Evolutionary conservation across 208 protist genomes (phyloP).

Genomic region (Trypanosoma congolense): DNA sequence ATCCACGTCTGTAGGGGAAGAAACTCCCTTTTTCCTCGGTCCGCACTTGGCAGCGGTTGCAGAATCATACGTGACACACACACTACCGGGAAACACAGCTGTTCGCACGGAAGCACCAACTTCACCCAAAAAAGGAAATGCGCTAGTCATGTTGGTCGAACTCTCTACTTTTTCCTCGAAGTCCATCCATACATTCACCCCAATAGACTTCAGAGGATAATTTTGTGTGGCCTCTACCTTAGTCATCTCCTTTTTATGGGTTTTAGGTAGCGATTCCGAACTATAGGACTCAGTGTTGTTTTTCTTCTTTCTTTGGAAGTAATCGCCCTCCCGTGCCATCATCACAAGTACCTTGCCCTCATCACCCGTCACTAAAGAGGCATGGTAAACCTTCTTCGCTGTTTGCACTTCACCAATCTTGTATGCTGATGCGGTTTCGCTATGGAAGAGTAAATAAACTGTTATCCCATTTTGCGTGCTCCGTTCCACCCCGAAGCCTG

Average conservation of each 20-base stretch:
- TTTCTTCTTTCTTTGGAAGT: constrained; percentile 2
- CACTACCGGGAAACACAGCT: constrained; percentile 63
- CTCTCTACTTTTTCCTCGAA: constrained; percentile 22
- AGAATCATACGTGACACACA: constrained; percentile 71
- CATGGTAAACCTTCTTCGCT: constrained; percentile 40
- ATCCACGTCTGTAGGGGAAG: constrained; percentile 45
- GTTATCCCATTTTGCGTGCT: constrained; percentile 55
- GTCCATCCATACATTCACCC: constrained; percentile 76
- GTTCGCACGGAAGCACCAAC: constrained; percentile 36
- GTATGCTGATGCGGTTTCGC: constrained; percentile 18
- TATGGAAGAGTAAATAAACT: constrained; percentile 65
- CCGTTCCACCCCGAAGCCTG: constrained; percentile 70
- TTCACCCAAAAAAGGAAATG: constrained; percentile 42
- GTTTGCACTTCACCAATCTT: constrained; percentile 16
- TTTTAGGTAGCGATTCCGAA: constrained; percentile 8
- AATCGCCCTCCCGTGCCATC: constrained; percentile 12
- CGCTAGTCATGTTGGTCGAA: constrained; percentile 28
- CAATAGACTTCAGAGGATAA: constrained; percentile 34
- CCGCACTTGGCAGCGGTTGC: constrained; percentile 51
- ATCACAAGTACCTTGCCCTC: constrained; percentile 22
- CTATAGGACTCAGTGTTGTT: background rate
- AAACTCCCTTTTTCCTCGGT: constrained; percentile 18
- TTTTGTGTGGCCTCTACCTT: constrained; percentile 7
- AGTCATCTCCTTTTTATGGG: constrained; percentile 7
- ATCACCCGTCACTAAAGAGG: constrained; percentile 43